These are phyloP conservation scores for Allium cepa DNA, from an alignment of 106 monocot genomes.

Conservation along the genomic window DNA sequence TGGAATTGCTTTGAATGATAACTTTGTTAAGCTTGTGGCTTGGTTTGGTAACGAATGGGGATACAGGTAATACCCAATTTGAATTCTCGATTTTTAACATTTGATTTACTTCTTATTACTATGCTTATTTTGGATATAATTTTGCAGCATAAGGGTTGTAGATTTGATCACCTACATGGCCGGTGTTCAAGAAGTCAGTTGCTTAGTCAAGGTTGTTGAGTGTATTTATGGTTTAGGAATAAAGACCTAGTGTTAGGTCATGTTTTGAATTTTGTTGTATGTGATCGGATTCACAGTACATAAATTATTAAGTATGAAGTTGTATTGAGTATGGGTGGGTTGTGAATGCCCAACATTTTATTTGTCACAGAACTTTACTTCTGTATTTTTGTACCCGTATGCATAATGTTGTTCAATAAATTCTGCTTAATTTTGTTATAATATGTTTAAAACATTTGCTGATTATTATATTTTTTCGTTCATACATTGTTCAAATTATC, in stretches of 20 bases:
- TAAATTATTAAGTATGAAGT: not conserved
- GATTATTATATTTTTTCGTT: too few species aligned
- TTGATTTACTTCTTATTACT: not conserved
- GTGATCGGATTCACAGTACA: not conserved
- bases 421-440: too few species aligned
- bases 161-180: slow-evolving; percentile 77
- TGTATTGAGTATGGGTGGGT: too few species aligned
- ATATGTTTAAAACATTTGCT: too few species aligned
- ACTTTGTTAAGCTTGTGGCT: slow-evolving; percentile 74
- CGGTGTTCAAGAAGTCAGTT: slow-evolving; percentile 9
- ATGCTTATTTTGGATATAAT: not conserved
- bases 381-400: too few species aligned
- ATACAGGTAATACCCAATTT: slow-evolving; percentile 44
- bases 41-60: slow-evolving; percentile 99
- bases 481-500: too few species aligned
- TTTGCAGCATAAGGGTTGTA: slow-evolving; percentile 63
- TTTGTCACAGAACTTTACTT: too few species aligned
- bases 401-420: too few species aligned
- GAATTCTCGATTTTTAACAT: not conserved
- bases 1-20: slow-evolving; percentile 71
- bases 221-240: not conserved
- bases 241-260: not conserved
- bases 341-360: too few species aligned
- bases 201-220: too few species aligned
- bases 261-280: not conserved